A percentile compares a stretch with the other conserved stretches of the same genome.
Evolutionary conservation across 352 stramenopile species (phyloP).

Genomic region (Globisporangium ultimum): DNA sequence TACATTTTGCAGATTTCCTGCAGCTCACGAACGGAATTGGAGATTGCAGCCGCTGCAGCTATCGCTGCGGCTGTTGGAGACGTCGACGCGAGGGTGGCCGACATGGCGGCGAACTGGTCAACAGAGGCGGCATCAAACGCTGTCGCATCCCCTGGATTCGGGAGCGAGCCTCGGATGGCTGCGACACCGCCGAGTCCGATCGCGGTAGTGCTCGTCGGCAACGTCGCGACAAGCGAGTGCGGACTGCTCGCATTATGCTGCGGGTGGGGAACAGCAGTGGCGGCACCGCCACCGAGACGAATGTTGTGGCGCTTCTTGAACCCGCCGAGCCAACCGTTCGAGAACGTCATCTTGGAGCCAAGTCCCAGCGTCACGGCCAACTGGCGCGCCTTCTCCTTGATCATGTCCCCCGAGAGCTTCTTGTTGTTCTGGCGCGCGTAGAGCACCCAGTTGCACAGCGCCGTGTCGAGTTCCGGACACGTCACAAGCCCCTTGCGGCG

Average conservation of each 20-base stretch:
- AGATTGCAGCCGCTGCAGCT: constrained; percentile 9
- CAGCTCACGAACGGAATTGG: constrained; percentile 24
- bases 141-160: background rate
- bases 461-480: constrained; percentile 55
- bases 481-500: constrained; percentile 40
- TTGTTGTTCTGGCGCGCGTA: constrained; percentile 38
- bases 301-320: constrained; percentile 72
- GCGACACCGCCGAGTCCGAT: background rate
- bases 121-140: background rate
- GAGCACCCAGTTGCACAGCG: constrained; percentile 62
- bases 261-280: too few species aligned
- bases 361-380: constrained; percentile 40
- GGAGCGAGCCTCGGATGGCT: background rate
- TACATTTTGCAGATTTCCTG: constrained; percentile 35
- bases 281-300: constrained; percentile 22
- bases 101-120: constrained; percentile 4
- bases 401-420: constrained; percentile 59
- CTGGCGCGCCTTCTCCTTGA: constrained; percentile 49
- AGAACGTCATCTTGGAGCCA: constrained; percentile 47
- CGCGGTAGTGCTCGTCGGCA: background rate
- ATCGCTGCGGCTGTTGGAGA: background rate
- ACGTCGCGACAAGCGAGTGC: background rate
- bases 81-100: too few species aligned
- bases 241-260: too few species aligned
- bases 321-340: constrained; percentile 57